Base-by-base conservation (phyloP, 1,284 basidiomycete genomes). In the Rhodotorula sp. region DNA sequence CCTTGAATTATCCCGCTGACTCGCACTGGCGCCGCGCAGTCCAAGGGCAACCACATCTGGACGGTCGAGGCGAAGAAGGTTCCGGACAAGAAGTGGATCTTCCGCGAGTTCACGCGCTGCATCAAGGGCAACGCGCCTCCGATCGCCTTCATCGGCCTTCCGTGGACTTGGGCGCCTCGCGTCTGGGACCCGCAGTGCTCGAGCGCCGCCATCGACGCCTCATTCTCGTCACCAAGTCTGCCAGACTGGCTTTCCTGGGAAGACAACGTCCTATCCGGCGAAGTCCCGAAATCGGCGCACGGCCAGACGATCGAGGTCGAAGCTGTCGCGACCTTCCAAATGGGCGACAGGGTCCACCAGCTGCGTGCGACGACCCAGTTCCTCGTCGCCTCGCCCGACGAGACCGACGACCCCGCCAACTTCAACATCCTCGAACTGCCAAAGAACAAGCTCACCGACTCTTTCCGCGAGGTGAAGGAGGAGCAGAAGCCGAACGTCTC, bases 1-100 rank as follows among this genome's bases (percentile, higher is more conserved):
- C 11, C 34, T 48, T 24, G 4, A 46, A 13, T 34, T 44, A 9
- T 9, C 17, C 13, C 4, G 13, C 34, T 62, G 19, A 70, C 46
- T 17, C 17, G 7, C 56, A 57, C 19, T 44, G 7, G 2, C 22
- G 13, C 11, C 51, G 6, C 36, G 47, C 53, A 74, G 68, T 95
- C 93, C 63, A 98, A 98, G 84, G 96, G 96, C 62, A 99, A 99
- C 81, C 95, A 99, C 79, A 96, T 99, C 75, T 99, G 96, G 96
- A 95, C 94, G 79, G 90, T 99, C 60, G 93, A 98, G 77, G 96
- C 94, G 27, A 92, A 89, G 82, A 97, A 94, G 78, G 75, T 84
- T 44, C 81, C 82, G 0, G 89, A 91, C 48, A 88, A 89, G 48
- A 83, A 86, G 66, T 99, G 95, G 94, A 85, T 88, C 61, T 99